Base-by-base conservation (phyloP, 2,329 filamentous ascomycete species). In the Trichophyton mentagrophytes region DNA sequence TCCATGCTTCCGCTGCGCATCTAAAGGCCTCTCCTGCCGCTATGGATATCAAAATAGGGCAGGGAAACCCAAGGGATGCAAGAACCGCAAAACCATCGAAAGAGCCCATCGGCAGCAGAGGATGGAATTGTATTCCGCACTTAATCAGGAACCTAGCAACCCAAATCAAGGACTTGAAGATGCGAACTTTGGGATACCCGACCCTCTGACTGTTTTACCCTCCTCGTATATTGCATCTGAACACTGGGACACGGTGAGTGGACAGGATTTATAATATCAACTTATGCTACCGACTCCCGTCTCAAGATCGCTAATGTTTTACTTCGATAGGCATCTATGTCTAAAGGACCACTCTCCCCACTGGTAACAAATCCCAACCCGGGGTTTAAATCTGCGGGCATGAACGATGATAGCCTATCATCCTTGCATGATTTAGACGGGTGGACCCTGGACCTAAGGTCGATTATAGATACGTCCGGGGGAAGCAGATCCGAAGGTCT, bases 31-130 rank as follows among this genome's bases (percentile, higher is more conserved):
- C 0, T 58, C 57, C 5, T 58, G 57, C n/a, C 57, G 46, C 1
- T 58, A 58, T 6, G 57, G 57, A 4, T 58, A 58, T 27, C 57
- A 58, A 42, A 58, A 58, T 27, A 40, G 57, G 3, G 30, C 36
- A 22, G 57, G 57, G 30, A 58, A 58, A 25, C 57, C 36, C 15
- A 58, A 58, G 17, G 57, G 57, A 15, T 46, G 57, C 36, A 58
- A 58, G 25, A 58, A 58, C 15, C 42, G 17, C 38, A 58, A 58
- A 22, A 58, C 57, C 8, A 58, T 47, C 17, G 57, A 58, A 30
- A 40, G 57, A 33, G 42, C 46, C 20, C 57, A 58, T 46, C 36
- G 20, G 7, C 42, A 27, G 4, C 47, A 60, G 13, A 38, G 17
- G 17, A n/a, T 47, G 8, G 40, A 44, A 44, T 15, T 13, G 40